phyloP scores from a whole-genome alignment of 768 basidiomycete species.

The Xerocomus potaroensis region DNA sequence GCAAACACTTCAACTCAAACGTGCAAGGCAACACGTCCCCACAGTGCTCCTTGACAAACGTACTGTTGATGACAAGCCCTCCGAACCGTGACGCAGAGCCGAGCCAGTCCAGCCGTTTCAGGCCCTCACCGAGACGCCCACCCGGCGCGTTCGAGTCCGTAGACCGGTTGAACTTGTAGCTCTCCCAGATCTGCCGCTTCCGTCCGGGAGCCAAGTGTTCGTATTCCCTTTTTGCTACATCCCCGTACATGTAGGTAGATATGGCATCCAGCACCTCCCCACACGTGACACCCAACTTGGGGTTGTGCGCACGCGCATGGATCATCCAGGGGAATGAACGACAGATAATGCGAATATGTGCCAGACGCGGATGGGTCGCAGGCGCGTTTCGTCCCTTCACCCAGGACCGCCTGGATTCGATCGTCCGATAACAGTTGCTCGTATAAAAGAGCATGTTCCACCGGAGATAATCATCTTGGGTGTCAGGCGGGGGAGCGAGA shows the following conservation, averaged over 20 bases:
- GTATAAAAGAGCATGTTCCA: slow-evolving; percentile 76
- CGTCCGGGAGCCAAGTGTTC: slow-evolving; percentile 34
- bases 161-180: slow-evolving; percentile 66
- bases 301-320: slow-evolving; percentile 41
- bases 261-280: slow-evolving; percentile 61
- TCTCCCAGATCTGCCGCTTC: slow-evolving; percentile 42
- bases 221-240: slow-evolving; percentile 52
- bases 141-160: slow-evolving; percentile 63
- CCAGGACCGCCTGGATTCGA: slow-evolving; percentile 64
- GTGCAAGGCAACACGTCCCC: slow-evolving; percentile 53
- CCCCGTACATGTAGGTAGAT: slow-evolving; percentile 44
- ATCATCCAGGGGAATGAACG: slow-evolving; percentile 54
- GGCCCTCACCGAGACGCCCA: slow-evolving; percentile 55
- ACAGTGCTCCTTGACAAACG: slow-evolving; percentile 39
- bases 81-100: slow-evolving; percentile 56
- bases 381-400: slow-evolving; percentile 57
- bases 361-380: slow-evolving; percentile 60
- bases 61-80: slow-evolving; percentile 49
- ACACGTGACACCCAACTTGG: slow-evolving; percentile 57
- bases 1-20: slow-evolving; percentile 53
- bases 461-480: slow-evolving; percentile 47
- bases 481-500: slow-evolving; percentile 43
- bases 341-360: slow-evolving; percentile 50
- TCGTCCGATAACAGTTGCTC: slow-evolving; percentile 55
- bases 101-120: slow-evolving; percentile 68